These are phyloP conservation scores for Debaryomyces tyrocola DNA, from an alignment of 805 yeast genomes.

Conservation along the genomic window DNA sequence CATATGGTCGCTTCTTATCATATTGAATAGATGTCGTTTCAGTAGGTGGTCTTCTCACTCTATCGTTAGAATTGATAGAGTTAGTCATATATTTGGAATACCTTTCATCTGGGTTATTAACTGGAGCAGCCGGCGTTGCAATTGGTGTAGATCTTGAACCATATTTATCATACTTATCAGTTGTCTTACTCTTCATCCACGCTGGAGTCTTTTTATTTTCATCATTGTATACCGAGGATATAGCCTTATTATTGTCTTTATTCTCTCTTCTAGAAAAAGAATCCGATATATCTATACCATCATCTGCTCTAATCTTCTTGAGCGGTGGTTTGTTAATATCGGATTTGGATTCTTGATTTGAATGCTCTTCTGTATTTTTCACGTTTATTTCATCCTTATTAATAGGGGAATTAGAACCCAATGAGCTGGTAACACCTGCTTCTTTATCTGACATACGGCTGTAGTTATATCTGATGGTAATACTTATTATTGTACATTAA, in stretches of 20 bases:
- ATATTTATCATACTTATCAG: slow-evolving; percentile 40
- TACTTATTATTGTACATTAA: no score
- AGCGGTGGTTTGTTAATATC: neutral
- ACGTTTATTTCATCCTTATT: neutral
- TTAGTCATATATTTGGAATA: slow-evolving; percentile 11
- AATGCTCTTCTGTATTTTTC: neutral
- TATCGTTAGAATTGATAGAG: neutral
- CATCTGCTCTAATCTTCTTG: slow-evolving; percentile 8
- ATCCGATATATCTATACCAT: slow-evolving; percentile 12
- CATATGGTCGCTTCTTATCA: slow-evolving; percentile 5
- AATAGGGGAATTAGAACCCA: neutral
- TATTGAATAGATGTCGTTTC: neutral
- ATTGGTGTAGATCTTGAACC: slow-evolving; percentile 20
- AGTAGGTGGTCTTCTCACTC: slow-evolving; percentile 5
- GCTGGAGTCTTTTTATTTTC: slow-evolving; percentile 32
- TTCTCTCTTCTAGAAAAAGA: slow-evolving; percentile 23
- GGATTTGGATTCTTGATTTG: neutral
- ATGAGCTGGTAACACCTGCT: neutral
- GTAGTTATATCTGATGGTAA: no score
- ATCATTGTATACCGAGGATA: slow-evolving; percentile 27
- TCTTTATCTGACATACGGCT: neutral
- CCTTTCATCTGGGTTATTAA: slow-evolving; percentile 7
- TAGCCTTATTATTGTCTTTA: slow-evolving; percentile 3
- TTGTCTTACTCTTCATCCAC: slow-evolving; percentile 34
- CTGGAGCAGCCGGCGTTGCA: neutral